Percentiles rank a stretch among this genome's conserved stretches.
Conservation (phyloP, 2,329 filamentous ascomycete species). For the Whalleya microplaca region DNA sequence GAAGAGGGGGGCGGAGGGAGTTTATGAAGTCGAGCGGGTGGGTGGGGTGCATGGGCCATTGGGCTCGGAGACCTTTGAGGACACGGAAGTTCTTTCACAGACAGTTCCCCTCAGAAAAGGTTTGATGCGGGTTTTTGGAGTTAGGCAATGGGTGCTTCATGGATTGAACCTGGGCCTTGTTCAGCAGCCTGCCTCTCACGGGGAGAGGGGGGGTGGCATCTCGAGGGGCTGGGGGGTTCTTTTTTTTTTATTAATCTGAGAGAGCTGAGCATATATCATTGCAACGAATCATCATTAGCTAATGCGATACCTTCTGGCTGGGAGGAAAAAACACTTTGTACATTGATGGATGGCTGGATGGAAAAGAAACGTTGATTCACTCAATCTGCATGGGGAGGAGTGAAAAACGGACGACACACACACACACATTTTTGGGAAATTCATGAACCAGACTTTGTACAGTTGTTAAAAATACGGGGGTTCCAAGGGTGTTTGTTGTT, state of each 20-base stretch:
- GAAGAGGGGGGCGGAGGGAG: neutral
- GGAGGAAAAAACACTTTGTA: slow-evolving; percentile 29
- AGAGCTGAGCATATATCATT: slow-evolving; percentile 30
- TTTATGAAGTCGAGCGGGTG: slow-evolving; percentile 7
- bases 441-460: slow-evolving; percentile 31
- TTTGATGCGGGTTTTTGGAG: slow-evolving; percentile 24
- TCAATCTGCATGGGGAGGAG: slow-evolving; percentile 40
- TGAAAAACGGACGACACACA: slow-evolving; percentile 33
- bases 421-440: slow-evolving; percentile 29
- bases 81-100: slow-evolving; percentile 6
- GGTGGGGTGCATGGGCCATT: neutral
- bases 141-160: slow-evolving; percentile 25
- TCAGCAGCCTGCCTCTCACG: slow-evolving; percentile 2
- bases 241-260: too few relatives aligned
- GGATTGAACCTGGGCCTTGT: slow-evolving; percentile 15
- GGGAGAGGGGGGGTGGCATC: too few relatives aligned
- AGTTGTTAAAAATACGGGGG: slow-evolving; percentile 36
- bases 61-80: slow-evolving; percentile 5
- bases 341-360: slow-evolving; percentile 38
- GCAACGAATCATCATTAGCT: slow-evolving; percentile 28
- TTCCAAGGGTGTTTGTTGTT: too few relatives aligned
- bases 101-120: slow-evolving; percentile 15
- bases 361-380: slow-evolving; percentile 29
- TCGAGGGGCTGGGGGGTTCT: slow-evolving; percentile 24
- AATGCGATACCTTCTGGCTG: slow-evolving; percentile 23